A percentile compares a stretch with the other conserved stretches of the same genome.
These are phyloP conservation scores for Ganoderma lucidum DNA, from an alignment of 1,284 basidiomycete genomes.

Conservation along the genomic window DNA sequence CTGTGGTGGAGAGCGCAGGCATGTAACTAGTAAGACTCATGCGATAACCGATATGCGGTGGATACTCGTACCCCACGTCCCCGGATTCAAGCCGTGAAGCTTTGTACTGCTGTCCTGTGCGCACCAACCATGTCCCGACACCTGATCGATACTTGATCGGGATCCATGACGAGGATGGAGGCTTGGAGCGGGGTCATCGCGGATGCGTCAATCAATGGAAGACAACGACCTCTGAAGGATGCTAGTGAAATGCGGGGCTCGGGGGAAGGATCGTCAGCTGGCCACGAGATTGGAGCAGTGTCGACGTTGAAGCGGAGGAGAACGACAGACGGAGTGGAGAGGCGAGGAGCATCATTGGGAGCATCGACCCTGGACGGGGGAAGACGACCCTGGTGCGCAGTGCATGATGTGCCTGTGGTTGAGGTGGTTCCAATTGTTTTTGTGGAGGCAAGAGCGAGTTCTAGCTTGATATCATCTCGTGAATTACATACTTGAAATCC, in stretches of 20 bases:
- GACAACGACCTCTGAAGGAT: background rate
- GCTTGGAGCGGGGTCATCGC: background rate
- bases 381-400: background rate
- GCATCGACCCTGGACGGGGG: background rate
- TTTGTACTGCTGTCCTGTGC: background rate
- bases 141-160: background rate
- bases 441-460: background rate
- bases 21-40: no score
- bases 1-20: background rate
- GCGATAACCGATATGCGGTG: background rate
- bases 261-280: background rate
- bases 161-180: background rate
- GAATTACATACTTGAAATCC: background rate
- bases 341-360: conserved; percentile 18
- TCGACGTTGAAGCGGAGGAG: conserved; percentile 2
- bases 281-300: conserved; percentile 7
- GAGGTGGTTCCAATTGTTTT: background rate
- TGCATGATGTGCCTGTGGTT: background rate
- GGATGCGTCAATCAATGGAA: background rate
- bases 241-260: background rate
- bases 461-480: background rate
- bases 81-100: background rate
- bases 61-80: background rate
- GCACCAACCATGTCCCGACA: background rate
- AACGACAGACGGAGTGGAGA: conserved; percentile 25